phyloP scores from a whole-genome alignment of 2,329 filamentous ascomycete species.

The Phaeomoniella chlamydospora region DNA sequence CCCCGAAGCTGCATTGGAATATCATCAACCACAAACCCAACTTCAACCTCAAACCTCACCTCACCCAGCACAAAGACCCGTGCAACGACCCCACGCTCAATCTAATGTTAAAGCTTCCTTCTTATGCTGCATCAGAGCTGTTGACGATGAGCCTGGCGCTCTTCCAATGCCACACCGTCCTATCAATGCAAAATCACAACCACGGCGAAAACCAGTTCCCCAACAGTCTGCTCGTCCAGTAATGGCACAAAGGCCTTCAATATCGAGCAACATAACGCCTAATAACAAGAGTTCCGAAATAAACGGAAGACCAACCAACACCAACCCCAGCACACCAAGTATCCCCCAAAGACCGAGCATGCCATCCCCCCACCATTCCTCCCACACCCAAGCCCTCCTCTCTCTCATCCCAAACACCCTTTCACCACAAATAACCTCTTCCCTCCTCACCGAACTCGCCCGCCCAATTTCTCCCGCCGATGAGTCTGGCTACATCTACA shows the following conservation, averaged over 20 bases:
- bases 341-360: conserved; percentile 6
- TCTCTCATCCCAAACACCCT: conserved; percentile 56
- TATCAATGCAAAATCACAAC: not conserved
- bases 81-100: not conserved
- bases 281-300: too few species aligned
- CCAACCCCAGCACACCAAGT: too few species aligned
- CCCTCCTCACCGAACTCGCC: conserved; percentile 60
- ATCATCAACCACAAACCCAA: conserved; percentile 7
- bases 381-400: conserved; percentile 33
- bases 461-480: conserved; percentile 61
- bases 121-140: not conserved
- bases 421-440: conserved; percentile 52
- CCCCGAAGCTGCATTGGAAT: conserved; percentile 17
- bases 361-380: conserved; percentile 12
- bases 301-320: too few species aligned
- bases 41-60: conserved; percentile 10
- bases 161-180: not conserved
- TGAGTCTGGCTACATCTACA: conserved; percentile 90
- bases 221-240: not conserved
- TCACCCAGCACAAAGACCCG: conserved; percentile 6
- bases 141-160: not conserved
- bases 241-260: conserved; percentile 3
- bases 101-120: not conserved
- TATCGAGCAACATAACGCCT: too few species aligned
- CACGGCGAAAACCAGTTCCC: not conserved